These are phyloP conservation scores for Hyphopichia fennica DNA, from an alignment of 1,139 yeast genomes.

Conservation along the genomic window DNA sequence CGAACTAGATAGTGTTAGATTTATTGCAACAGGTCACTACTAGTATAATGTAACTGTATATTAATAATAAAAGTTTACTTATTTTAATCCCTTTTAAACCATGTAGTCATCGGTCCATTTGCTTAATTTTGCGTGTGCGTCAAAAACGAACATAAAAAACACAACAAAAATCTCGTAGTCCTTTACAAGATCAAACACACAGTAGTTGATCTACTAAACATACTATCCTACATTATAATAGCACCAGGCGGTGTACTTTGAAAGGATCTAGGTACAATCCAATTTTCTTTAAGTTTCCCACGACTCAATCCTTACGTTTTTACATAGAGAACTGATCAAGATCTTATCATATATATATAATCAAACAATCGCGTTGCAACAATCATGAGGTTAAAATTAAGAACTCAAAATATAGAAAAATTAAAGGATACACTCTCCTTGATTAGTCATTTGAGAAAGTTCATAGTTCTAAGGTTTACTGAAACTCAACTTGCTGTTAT, in stretches of 20 bases:
- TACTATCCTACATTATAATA: too few relatives aligned
- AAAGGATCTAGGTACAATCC: too few relatives aligned
- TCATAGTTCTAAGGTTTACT: constrained; percentile 46
- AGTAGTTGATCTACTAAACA: too few relatives aligned
- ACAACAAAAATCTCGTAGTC: not conserved
- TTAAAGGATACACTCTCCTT: constrained; percentile 31
- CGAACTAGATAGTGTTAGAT: too few relatives aligned
- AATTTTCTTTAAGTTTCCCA: too few relatives aligned
- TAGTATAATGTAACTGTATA: not conserved
- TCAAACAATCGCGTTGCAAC: not conserved
- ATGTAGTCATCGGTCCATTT: not conserved
- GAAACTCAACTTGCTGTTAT: constrained; percentile 47
- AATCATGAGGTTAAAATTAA: constrained; percentile 35
- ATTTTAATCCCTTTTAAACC: not conserved
- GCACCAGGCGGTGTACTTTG: too few relatives aligned
- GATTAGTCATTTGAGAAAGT: constrained; percentile 29
- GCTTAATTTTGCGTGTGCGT: not conserved
- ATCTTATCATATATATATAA: too few relatives aligned
- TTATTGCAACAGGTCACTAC: not conserved
- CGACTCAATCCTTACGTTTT: too few relatives aligned
- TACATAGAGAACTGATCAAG: too few relatives aligned
- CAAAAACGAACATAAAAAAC: not conserved
- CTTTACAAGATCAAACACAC: too few relatives aligned
- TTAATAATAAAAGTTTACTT: not conserved
- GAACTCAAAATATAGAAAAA: constrained; percentile 28